Base-by-base conservation (phyloP, 805 yeast genomes). In the Metschnikowia chrysomelidarum region DNA sequence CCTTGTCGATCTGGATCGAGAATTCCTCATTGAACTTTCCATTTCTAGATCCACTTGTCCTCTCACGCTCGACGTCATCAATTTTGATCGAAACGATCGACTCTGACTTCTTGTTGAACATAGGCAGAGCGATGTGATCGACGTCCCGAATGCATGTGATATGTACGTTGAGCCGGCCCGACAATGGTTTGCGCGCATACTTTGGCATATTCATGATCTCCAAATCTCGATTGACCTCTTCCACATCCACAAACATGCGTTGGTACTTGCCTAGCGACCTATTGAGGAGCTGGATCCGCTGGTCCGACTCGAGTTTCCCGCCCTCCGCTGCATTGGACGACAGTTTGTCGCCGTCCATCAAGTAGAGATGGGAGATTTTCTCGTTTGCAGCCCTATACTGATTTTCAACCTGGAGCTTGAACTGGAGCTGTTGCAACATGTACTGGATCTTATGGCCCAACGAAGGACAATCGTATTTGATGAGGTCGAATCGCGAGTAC, bases 371-470 rank as follows among this genome's bases (percentile, higher is more conserved):
- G 18, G 84, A 80, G 54, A 93, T 76, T 59, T 91, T 93, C 45
- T 87, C 94, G 48, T 88, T 88, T 5, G 97, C 98, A 46, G 82
- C 91, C 51, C 82, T 80, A 61, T 91, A 93, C 61, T 93, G 95
- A 50, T 86, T 80, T 59, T 93, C 99, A 24, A 91, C 95, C 54
- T 91, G 93, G 29, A 91, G 71, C 61, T 93, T 93, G 60, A 91
- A 88, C 56, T 89, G 96, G 41, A 93, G 71, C 60, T 88, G 95
- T 62, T 89, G 97, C 36, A 91, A 73, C 98, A 93, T 89, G 51
- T 86, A 81, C 61, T 87, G 96, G 53, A 93, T 93, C 44, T 93
- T 77, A 51, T 93, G 96, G 8, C 97, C 96, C 48, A 93, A 67
- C 0, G 95, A 86, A 0, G 97, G 96, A 50, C 96, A 86, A 52